Evolutionary conservation across 1,284 basidiomycete species (phyloP).

Genomic region (Malassezia obtusa): DNA sequence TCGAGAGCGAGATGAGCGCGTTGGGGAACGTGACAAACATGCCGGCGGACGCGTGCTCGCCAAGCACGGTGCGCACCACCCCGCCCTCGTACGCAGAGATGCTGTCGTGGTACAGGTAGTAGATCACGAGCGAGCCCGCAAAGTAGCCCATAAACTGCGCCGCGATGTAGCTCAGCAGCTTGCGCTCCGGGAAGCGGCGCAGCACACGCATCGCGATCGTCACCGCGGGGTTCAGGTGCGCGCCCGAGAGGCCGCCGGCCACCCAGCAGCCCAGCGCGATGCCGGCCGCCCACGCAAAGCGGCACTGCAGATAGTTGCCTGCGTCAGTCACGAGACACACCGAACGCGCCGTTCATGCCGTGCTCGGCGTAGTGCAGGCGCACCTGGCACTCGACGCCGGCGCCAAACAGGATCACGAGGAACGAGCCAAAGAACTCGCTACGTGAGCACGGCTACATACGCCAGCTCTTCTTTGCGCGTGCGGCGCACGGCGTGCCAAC

Average conservation of each 20-base stretch:
- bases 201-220: slow-evolving; percentile 62
- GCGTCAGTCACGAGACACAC: slow-evolving; percentile 16
- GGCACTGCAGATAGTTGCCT: slow-evolving; percentile 25
- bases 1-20: slow-evolving; percentile 13
- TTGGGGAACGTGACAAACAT: slow-evolving; percentile 61
- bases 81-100: slow-evolving; percentile 50
- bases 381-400: slow-evolving; percentile 39
- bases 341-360: slow-evolving; percentile 11
- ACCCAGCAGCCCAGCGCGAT: slow-evolving; percentile 34
- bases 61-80: background rate
- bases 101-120: slow-evolving; percentile 66
- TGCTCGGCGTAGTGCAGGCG: slow-evolving; percentile 20
- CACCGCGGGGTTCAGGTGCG: slow-evolving; percentile 26
- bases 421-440: slow-evolving; percentile 31
- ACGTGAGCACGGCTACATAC: background rate
- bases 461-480: background rate
- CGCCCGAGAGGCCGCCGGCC: slow-evolving; percentile 31
- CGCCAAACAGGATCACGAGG: slow-evolving; percentile 38
- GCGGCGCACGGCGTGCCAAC: background rate
- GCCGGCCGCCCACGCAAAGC: slow-evolving; percentile 36
- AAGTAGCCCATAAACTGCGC: slow-evolving; percentile 65
- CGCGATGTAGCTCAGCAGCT: slow-evolving; percentile 63
- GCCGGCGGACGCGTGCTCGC: slow-evolving; percentile 52
- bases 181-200: slow-evolving; percentile 66
- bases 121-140: slow-evolving; percentile 60